These are phyloP conservation scores for Odonthalia washingtoniensis DNA, from an alignment of 31 red algal genomes.

Conservation along the genomic window DNA sequence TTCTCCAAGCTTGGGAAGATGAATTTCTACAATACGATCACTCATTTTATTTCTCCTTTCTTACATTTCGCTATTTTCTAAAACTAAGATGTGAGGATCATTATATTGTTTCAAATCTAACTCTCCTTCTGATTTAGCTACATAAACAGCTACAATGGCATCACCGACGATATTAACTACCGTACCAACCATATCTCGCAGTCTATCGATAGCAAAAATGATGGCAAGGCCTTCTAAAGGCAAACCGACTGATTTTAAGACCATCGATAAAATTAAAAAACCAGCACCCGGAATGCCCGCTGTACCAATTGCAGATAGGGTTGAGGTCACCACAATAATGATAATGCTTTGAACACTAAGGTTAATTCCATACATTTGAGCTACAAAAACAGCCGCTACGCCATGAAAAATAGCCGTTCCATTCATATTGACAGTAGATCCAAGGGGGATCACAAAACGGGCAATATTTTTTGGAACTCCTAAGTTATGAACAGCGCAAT, in stretches of 20 bases:
- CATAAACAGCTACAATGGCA: constrained; percentile 4
- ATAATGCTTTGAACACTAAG: not conserved
- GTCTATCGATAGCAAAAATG: constrained; percentile 20
- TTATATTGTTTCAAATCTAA: constrained; percentile 8
- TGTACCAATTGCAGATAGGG: constrained; percentile 2
- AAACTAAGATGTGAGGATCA: constrained; percentile 9
- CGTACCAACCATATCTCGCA: constrained; percentile 2
- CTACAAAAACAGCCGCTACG: constrained; percentile 15
- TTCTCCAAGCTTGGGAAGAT: no score
- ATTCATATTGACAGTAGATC: constrained; percentile 23
- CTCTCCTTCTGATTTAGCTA: not conserved
- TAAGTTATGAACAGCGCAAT: constrained; percentile 9
- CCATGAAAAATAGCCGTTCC: not conserved
- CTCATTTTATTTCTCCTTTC: no score
- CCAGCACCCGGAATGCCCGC: constrained; percentile 3
- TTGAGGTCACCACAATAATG: not conserved
- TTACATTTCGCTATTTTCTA: constrained; percentile 8
- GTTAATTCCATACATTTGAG: constrained; percentile 9
- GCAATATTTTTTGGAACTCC: not conserved
- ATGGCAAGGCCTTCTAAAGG: constrained; percentile 4
- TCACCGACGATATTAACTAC: constrained; percentile 13
- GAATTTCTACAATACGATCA: no score
- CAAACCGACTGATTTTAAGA: not conserved
- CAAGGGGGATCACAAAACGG: constrained; percentile 10
- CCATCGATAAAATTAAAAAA: constrained; percentile 1